Evolutionary conservation across 1,284 basidiomycete genomes (phyloP).

Genomic region (Ustilago esculenta): DNA sequence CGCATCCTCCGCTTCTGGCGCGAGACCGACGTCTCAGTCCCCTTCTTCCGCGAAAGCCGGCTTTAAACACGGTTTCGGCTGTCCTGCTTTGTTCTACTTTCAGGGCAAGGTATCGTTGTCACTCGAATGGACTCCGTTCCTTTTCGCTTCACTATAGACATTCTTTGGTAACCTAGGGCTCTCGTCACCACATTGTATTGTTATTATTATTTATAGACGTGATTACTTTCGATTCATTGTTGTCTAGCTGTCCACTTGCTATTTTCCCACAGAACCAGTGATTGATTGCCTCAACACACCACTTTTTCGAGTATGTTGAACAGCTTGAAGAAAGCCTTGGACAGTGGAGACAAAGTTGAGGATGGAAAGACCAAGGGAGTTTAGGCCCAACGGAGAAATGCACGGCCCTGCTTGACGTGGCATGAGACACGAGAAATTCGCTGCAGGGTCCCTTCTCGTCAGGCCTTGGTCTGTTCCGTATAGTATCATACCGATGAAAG

Average conservation of each 20-base stretch:
- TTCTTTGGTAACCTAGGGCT: constrained; percentile 1
- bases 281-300: too few species aligned
- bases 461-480: too few species aligned
- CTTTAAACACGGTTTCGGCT: constrained; percentile 6
- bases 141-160: constrained; percentile 1
- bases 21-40: constrained; percentile 29
- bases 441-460: too few species aligned
- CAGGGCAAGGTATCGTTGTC: constrained; percentile 11
- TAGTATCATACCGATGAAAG: too few species aligned
- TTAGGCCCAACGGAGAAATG: too few species aligned
- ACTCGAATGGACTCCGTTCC: neutral
- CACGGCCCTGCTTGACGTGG: too few species aligned
- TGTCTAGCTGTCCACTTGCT: constrained; percentile 3
- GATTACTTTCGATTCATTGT: neutral
- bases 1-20: constrained; percentile 43
- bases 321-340: too few species aligned
- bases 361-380: too few species aligned
- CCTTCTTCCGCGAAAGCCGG: constrained; percentile 43
- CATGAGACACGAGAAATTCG: too few species aligned
- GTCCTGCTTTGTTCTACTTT: neutral
- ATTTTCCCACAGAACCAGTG: too few species aligned
- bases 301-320: too few species aligned
- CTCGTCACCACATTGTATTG: constrained; percentile 19
- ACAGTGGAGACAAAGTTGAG: too few species aligned
- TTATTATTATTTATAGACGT: neutral